A percentile compares a stretch with the other conserved stretches of the same genome.
Conservation (phyloP, 257 asterid genomes). For the Solanum chiquidenum region DNA sequence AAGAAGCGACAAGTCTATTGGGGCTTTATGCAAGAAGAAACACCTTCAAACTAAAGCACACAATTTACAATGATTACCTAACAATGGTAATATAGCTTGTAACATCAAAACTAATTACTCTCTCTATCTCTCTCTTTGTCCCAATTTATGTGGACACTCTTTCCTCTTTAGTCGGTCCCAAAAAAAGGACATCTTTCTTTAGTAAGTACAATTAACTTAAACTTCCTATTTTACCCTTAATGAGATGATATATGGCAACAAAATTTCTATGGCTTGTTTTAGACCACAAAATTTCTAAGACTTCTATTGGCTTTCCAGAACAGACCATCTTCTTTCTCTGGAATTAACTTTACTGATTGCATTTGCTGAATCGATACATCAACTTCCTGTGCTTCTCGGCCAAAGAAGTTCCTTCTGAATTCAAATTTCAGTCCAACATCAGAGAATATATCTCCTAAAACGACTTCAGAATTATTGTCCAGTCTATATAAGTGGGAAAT, state of each 20-base stretch:
- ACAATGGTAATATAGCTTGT: not conserved
- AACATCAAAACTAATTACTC: not conserved
- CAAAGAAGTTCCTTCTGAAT: not conserved
- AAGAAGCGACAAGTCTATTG: not conserved
- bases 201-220: not conserved
- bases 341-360: not conserved
- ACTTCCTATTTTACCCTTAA: not conserved
- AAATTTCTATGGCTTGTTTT: not conserved
- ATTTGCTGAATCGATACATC: not conserved
- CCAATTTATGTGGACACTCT: not conserved
- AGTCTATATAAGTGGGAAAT: not conserved
- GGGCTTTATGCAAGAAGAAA: not conserved
- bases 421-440: not conserved
- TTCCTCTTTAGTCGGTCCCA: not conserved
- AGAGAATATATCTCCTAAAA: not conserved
- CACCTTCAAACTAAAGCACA: not conserved
- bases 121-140: not conserved
- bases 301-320: not conserved
- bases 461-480: not conserved
- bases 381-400: not conserved
- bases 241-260: not conserved
- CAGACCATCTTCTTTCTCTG: not conserved
- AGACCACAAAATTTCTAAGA: not conserved
- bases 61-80: not conserved
- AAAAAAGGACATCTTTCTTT: not conserved